Percentiles rank a stretch among this genome's conserved stretches.
Evolutionary conservation across 768 basidiomycete genomes (phyloP).

Genomic region (Pholiota conissans): DNA sequence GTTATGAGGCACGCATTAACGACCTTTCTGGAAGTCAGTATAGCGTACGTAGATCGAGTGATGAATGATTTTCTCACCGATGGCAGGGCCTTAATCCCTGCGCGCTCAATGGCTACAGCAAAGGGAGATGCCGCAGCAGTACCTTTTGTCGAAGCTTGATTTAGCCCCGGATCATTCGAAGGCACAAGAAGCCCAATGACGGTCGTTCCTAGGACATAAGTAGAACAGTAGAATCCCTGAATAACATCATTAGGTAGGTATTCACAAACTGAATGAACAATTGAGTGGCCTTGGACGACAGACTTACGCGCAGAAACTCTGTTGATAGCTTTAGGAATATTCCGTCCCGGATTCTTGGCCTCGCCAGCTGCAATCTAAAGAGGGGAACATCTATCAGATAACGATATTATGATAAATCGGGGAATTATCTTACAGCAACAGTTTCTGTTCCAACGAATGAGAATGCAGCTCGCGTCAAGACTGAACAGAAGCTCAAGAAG

Average conservation of each 20-base stretch:
- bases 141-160: conserved; percentile 49
- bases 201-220: conserved; percentile 62
- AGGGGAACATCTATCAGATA: conserved; percentile 4
- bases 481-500: conserved; percentile 62
- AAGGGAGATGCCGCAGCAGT: conserved; percentile 85
- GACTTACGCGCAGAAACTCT: conserved; percentile 65
- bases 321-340: conserved; percentile 63
- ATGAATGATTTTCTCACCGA: conserved; percentile 46
- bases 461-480: conserved; percentile 85
- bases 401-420: background rate
- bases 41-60: background rate
- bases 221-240: conserved; percentile 83
- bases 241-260: conserved; percentile 15
- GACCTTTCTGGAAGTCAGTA: conserved; percentile 37
- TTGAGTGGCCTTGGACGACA: too few relatives aligned
- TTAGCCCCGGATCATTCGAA: conserved; percentile 58
- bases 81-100: conserved; percentile 85
- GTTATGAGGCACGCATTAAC: conserved; percentile 87
- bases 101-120: conserved; percentile 83
- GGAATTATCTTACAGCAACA: conserved; percentile 61
- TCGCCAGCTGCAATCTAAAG: conserved; percentile 80
- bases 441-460: conserved; percentile 94
- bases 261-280: background rate
- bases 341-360: conserved; percentile 80
- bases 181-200: conserved; percentile 88